Percentiles rank a stretch among this genome's conserved stretches.
phyloP scores from a whole-genome alignment of 306 rosid species.

The Prunus dulcis region DNA sequence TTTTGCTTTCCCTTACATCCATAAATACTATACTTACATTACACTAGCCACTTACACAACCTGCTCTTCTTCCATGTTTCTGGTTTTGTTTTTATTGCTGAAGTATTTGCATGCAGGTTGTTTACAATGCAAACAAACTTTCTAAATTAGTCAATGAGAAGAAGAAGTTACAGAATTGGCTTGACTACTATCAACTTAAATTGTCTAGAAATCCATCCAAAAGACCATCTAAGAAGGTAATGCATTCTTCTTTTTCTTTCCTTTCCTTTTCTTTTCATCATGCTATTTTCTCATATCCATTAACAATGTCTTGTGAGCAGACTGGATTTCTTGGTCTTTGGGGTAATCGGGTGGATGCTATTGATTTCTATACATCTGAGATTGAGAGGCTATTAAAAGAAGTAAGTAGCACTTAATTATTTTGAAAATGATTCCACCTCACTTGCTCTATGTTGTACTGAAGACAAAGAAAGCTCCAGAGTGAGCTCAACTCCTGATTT shows the following conservation, averaged over 20 bases:
- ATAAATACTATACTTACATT: not conserved
- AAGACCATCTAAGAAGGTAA: slow-evolving; percentile 74
- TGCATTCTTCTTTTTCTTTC: not conserved
- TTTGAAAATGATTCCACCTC: not conserved
- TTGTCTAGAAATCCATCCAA: slow-evolving; percentile 64
- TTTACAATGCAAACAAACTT: slow-evolving; percentile 79
- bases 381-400: slow-evolving; percentile 52
- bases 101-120: slow-evolving; percentile 53
- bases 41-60: not conserved
- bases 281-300: not conserved
- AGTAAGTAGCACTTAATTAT: slow-evolving; percentile 40
- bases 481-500: not conserved
- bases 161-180: slow-evolving; percentile 84
- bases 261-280: not conserved
- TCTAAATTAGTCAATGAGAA: slow-evolving; percentile 69
- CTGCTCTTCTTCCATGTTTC: not conserved
- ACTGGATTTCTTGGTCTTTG: slow-evolving; percentile 90
- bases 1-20: not conserved
- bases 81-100: not conserved
- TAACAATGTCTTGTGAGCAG: slow-evolving; percentile 47
- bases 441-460: not conserved
- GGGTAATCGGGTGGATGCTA: slow-evolving; percentile 70
- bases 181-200: slow-evolving; percentile 76
- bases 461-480: not conserved
- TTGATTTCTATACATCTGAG: slow-evolving; percentile 60